Evolutionary conservation across 495 filamentous ascomycete genomes (phyloP).

Genomic region (Rhypophila decipiens): DNA sequence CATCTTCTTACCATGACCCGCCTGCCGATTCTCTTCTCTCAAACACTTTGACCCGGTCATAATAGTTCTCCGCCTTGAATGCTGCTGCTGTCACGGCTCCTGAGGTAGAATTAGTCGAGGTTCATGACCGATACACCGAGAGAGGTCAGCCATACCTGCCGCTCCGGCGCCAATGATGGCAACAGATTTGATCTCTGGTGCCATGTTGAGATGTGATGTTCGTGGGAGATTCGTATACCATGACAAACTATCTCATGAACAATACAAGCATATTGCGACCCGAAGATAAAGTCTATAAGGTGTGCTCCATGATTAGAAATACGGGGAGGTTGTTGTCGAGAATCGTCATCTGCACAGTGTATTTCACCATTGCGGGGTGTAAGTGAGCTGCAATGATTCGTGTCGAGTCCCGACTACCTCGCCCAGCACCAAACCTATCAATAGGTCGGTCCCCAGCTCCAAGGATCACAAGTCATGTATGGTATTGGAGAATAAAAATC

Average conservation of each 20-base stretch:
- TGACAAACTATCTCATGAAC: neutral
- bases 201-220: neutral
- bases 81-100: constrained; percentile 41
- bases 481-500: too few relatives aligned
- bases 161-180: constrained; percentile 48
- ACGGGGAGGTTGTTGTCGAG: neutral
- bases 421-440: too few relatives aligned
- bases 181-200: constrained; percentile 33
- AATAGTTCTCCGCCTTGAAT: constrained; percentile 41
- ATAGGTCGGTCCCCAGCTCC: too few relatives aligned
- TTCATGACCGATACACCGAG: neutral
- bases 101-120: constrained; percentile 10
- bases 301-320: too few relatives aligned
- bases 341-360: neutral
- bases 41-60: constrained; percentile 43
- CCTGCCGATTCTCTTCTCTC: constrained; percentile 41
- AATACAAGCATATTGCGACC: too few relatives aligned
- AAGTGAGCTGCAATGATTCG: neutral
- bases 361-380: constrained; percentile 9
- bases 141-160: constrained; percentile 35
- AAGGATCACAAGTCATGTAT: too few relatives aligned
- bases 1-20: constrained; percentile 44
- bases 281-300: too few relatives aligned
- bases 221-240: neutral
- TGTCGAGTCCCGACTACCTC: too few relatives aligned